These are phyloP conservation scores for Cladophialophora psammophila DNA, from an alignment of 2,329 filamentous ascomycete species.

Conservation along the genomic window DNA sequence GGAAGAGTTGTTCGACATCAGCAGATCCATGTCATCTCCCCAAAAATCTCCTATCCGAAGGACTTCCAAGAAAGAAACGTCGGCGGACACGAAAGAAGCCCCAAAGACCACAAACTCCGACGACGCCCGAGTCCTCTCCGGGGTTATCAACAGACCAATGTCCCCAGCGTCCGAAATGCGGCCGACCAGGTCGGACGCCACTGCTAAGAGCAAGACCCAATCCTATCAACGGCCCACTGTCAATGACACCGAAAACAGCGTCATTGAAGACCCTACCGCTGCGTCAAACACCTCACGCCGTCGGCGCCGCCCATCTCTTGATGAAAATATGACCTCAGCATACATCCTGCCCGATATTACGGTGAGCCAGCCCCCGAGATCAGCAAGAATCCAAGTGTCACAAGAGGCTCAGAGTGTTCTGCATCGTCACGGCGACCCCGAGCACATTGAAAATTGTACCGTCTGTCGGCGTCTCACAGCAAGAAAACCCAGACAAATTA, in stretches of 20 bases:
- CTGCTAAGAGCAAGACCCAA: slow-evolving; percentile 23
- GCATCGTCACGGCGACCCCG: slow-evolving; percentile 51
- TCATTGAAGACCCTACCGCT: slow-evolving; percentile 43
- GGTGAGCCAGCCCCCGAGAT: slow-evolving; percentile 47
- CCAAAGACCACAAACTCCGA: slow-evolving; percentile 36
- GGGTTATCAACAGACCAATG: slow-evolving; percentile 22
- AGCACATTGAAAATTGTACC: slow-evolving; percentile 63
- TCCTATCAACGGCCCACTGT: slow-evolving; percentile 31
- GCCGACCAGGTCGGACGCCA: slow-evolving; percentile 14
- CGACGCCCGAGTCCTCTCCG: slow-evolving; percentile 39
- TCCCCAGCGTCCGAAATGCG: slow-evolving; percentile 29
- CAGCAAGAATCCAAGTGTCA: slow-evolving; percentile 45
- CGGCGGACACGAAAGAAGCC: slow-evolving; percentile 27
- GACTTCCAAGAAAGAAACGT: slow-evolving; percentile 24
- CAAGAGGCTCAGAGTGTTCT: slow-evolving; percentile 51
- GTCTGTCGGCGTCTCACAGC: slow-evolving; percentile 58
- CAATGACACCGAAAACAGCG: slow-evolving; percentile 39
- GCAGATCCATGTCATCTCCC: slow-evolving; percentile 36
- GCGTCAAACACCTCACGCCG: slow-evolving; percentile 58
- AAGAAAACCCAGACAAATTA: slow-evolving; percentile 43
- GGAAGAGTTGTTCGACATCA: slow-evolving; percentile 41
- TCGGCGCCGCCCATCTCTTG: slow-evolving; percentile 56
- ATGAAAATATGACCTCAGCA: slow-evolving; percentile 67
- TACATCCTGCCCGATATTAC: slow-evolving; percentile 71
- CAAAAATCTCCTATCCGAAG: slow-evolving; percentile 28